A percentile compares a stretch with the other conserved stretches of the same genome.
These are phyloP conservation scores for Cucurbitaria berberidis DNA, from an alignment of 2,329 filamentous ascomycete genomes.

Conservation along the genomic window DNA sequence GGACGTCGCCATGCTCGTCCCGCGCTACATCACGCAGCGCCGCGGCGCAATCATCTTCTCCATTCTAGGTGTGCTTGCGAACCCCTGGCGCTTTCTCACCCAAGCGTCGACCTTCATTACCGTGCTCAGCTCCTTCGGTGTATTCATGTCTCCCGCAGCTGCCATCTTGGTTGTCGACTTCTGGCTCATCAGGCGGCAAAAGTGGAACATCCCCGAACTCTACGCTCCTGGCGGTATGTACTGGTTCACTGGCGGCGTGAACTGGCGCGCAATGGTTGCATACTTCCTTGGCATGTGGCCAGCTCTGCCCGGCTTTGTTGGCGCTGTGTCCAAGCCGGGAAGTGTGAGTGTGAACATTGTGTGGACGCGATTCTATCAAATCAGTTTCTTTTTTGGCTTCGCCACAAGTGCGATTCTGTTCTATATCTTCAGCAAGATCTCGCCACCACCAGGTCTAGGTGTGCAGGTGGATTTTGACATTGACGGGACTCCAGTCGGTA, in stretches of 20 bases:
- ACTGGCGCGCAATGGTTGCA: conserved; percentile 30
- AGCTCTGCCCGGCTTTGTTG: conserved; percentile 17
- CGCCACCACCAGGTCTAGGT: no score
- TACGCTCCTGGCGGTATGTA: conserved; percentile 27
- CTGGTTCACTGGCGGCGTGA: conserved; percentile 31
- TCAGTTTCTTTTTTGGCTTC: no score
- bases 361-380: no score
- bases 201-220: conserved; percentile 33
- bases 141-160: conserved; percentile 33
- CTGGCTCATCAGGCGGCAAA: conserved; percentile 26
- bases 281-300: conserved; percentile 29
- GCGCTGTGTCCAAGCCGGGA: no score
- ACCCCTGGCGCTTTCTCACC: conserved; percentile 32
- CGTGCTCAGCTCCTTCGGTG: conserved; percentile 32
- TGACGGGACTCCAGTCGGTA: no score
- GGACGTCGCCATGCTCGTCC: conserved; percentile 33
- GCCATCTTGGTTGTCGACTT: conserved; percentile 33
- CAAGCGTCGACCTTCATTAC: conserved; percentile 30
- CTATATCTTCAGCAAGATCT: no score
- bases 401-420: no score
- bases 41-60: conserved; percentile 31
- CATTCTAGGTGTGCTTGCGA: conserved; percentile 24
- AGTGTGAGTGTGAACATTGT: no score
- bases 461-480: no score
- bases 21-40: conserved; percentile 26